Base-by-base conservation (phyloP, 1,284 basidiomycete genomes). In the Lentinula novae-zelandiae region DNA sequence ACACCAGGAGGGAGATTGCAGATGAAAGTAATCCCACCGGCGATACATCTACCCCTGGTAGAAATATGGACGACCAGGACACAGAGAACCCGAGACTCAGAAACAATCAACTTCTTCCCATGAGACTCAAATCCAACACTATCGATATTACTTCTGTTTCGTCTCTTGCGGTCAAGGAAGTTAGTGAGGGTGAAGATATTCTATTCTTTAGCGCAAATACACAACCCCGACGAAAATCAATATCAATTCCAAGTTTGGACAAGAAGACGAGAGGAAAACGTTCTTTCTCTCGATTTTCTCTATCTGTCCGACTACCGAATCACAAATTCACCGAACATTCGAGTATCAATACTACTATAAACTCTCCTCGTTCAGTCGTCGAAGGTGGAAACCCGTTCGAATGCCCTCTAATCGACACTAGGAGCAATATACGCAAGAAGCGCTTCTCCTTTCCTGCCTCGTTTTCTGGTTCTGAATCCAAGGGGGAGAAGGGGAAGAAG, bases 401-500 rank as follows among this genome's bases (percentile, higher is more conserved):
- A 27, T 27, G 27, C 27, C 27, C 27, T 27, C 3, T 27, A 44
- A 54, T 6, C 12, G 27, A 7, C 1, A 34, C 12, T 31, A n/a
- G 15, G 15, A 20, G 8, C 0, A 20, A 22, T 17, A 9, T 7
- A 46, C 31, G 22, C 40, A 42, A 42, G 31, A 56, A 56, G 15
- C 54, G 40, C 44, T 56, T 56, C 31, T 56, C 54, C 15, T 36
- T 56, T n/a, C 44, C 42, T 46, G n/a, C 12, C 31, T 46, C 54
- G 12, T 34, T 31, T 34, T 17, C 15, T n/a, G 10, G 31, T 44
- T 46, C 54, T 54, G 31, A 20, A 27, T 17, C 17, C 13, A 42
- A 56, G n/a, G 12, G 5, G 42, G 51, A 36, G 34, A 34, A 53
- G 9, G 44, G 36, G 42, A n/a, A 36, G 34, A 34, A 53, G 9